Evolutionary conservation across 2,329 filamentous ascomycete genomes (phyloP), one percentile per base, ranked within the genome.

Genomic region (Monilinia laxa): DNA sequence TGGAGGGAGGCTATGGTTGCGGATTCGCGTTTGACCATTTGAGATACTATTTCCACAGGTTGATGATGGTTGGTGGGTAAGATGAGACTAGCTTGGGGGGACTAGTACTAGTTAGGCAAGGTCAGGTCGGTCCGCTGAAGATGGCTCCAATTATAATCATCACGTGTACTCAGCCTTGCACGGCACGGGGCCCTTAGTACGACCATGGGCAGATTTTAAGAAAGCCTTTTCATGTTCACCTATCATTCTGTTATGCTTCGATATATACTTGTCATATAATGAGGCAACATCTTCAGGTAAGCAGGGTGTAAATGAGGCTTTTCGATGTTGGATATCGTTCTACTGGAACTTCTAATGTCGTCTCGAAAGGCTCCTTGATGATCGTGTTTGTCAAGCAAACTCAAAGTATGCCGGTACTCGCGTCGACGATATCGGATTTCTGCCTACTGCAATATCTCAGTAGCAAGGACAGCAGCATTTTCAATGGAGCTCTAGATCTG

Each of bases 241-340:
- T 35, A 18, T 38, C 6, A n/a, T 38, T 51, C 28, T 23, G 3
- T 23, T 20, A 20, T n/a, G n/a, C 5, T 47, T 18, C 42, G 5
- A 20, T 51, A n/a, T 18, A 47, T 20, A 25, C 4, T 51, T 51
- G 28, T 42, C 58, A 60, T 42, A 51, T 25, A 6, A 23, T 25
- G 45, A 60, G 5, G 12, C 4, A 51, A 45, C 18, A 42, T 11
- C 42, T 25, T 14, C 28, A 60, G n/a, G 20, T 38, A 31, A 25
- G 10, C 45, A 51, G 51, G 58, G 28, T 38, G 20, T 14, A 4
- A 18, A 9, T n/a, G n/a, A 60, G 58, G 58, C 58, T 60, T 51
- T 42, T 51, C 45, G 9, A 7, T 25, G 28, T 60, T 60, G 58
- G 58, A 38, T 60, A 23, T n/a, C 18, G 28, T 28, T 28, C 28